A percentile compares a stretch with the other conserved stretches of the same genome.
Evolutionary conservation across 345 rosid species (phyloP).

Genomic region (Acer yangbiense): DNA sequence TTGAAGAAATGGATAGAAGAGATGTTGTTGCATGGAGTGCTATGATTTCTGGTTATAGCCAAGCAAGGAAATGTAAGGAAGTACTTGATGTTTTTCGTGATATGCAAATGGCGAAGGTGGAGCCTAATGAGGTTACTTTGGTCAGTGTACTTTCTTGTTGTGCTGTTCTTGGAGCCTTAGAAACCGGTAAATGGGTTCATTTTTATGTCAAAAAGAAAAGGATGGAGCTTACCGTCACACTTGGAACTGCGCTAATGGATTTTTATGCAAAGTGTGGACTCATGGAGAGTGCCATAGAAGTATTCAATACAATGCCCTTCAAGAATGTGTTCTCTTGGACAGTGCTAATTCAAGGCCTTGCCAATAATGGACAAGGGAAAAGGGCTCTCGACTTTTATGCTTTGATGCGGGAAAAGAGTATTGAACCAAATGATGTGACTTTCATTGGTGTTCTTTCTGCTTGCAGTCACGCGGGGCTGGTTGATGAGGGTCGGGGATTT

Average conservation of each 20-base stretch:
- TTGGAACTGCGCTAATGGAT: conserved; percentile 42
- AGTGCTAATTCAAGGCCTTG: conserved; percentile 45
- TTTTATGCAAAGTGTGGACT: conserved; percentile 41
- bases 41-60: conserved; percentile 41
- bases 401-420: conserved; percentile 29
- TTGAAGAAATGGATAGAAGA: conserved; percentile 30
- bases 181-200: conserved; percentile 47
- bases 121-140: conserved; percentile 43
- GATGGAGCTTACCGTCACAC: conserved; percentile 37
- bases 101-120: conserved; percentile 38
- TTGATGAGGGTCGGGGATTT: conserved; percentile 33
- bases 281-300: conserved; percentile 34
- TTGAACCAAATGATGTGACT: conserved; percentile 40
- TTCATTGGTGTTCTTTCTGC: conserved; percentile 45
- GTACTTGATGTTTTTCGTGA: conserved; percentile 34
- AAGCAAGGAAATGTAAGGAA: conserved; percentile 41
- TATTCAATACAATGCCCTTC: conserved; percentile 34
- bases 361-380: conserved; percentile 43
- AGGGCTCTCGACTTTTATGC: conserved; percentile 34
- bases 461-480: conserved; percentile 38
- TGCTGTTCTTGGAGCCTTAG: conserved; percentile 40
- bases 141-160: conserved; percentile 47
- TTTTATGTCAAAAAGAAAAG: conserved; percentile 31
- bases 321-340: conserved; percentile 44
- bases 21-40: conserved; percentile 42